Conservation (phyloP, 306 rosid genomes). For the Mimosa bimucronata region DNA sequence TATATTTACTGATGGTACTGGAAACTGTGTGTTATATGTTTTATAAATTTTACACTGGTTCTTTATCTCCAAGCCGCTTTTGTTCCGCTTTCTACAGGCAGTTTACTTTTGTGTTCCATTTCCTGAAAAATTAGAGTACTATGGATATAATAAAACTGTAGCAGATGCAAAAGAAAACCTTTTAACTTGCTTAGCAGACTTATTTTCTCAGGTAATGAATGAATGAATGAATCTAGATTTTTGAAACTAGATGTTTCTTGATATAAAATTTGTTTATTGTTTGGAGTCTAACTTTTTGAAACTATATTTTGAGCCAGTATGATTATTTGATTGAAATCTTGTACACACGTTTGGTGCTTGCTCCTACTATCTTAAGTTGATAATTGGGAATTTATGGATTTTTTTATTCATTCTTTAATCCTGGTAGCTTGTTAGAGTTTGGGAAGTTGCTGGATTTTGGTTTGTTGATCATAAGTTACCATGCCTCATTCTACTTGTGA, state of each 20-base stretch:
- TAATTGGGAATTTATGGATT: slow-evolving; percentile 4
- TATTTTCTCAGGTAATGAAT: slow-evolving; percentile 92
- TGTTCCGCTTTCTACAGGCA: slow-evolving; percentile 54
- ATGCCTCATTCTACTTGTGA: slow-evolving; percentile 23
- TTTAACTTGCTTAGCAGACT: slow-evolving; percentile 85
- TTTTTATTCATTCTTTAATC: not conserved
- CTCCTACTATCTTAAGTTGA: slow-evolving; percentile 1
- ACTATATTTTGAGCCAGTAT: not conserved
- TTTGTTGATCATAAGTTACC: not conserved
- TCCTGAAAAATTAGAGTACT: slow-evolving; percentile 80
- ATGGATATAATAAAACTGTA: slow-evolving; percentile 57
- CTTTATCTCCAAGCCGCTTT: not conserved
- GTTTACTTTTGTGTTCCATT: slow-evolving; percentile 93
- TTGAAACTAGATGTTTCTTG: not conserved
- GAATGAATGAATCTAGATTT: slow-evolving; percentile 10
- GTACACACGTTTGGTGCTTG: not conserved
- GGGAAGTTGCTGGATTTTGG: not conserved
- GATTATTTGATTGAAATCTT: slow-evolving; percentile 6
- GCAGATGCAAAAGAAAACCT: slow-evolving; percentile 84
- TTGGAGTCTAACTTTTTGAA: not conserved
- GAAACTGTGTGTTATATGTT: slow-evolving; percentile 3
- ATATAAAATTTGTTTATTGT: slow-evolving; percentile 3
- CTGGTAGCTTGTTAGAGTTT: slow-evolving; percentile 13
- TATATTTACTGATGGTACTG: slow-evolving; percentile 13
- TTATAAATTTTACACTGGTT: not conserved